These are phyloP conservation scores for Spongispora temasekensis DNA, from an alignment of 1,284 basidiomycete species.

Conservation along the genomic window DNA sequence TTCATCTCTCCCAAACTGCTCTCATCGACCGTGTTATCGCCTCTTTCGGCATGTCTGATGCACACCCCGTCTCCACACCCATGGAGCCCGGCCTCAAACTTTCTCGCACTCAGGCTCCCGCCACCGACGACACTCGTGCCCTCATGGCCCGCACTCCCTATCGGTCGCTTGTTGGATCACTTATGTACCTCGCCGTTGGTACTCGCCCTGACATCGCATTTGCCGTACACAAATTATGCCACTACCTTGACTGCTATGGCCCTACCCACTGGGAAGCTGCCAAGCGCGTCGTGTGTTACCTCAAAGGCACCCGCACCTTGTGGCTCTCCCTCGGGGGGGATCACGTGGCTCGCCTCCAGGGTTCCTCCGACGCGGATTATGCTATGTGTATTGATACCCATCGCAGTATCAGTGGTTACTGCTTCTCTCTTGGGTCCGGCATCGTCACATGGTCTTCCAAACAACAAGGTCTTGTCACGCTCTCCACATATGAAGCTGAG, in stretches of 20 bases:
- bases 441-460: too few species aligned
- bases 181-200: neutral
- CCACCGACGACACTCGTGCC: neutral
- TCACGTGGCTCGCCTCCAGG: too few species aligned
- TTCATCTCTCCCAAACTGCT: neutral
- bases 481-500: too few species aligned
- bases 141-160: neutral
- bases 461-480: too few species aligned
- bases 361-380: too few species aligned
- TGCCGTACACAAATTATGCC: neutral
- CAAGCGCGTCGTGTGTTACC: too few species aligned
- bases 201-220: neutral
- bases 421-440: too few species aligned
- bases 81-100: neutral
- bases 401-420: too few species aligned
- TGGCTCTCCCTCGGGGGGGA: too few species aligned
- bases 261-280: too few species aligned
- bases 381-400: too few species aligned
- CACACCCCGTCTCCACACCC: neutral
- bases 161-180: neutral
- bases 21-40: neutral
- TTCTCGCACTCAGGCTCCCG: neutral
- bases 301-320: too few species aligned
- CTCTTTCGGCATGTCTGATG: neutral
- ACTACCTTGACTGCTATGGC: neutral